These are phyloP conservation scores for Hemileccinum rubropunctum DNA, from an alignment of 768 basidiomycete genomes.

Conservation along the genomic window DNA sequence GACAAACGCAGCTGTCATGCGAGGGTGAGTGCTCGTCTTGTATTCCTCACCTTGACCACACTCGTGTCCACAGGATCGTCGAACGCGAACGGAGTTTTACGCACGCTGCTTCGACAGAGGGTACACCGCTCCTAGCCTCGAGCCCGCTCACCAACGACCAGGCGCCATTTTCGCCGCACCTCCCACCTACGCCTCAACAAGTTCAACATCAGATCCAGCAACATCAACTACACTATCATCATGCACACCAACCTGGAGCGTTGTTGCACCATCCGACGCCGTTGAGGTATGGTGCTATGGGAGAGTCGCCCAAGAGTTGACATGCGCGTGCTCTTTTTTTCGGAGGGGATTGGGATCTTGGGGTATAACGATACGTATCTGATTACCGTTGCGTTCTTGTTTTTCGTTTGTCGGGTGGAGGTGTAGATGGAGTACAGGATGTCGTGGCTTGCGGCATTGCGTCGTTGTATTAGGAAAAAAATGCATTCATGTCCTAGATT, in stretches of 20 bases:
- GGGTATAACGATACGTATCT: too few species aligned
- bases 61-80: conserved; percentile 50
- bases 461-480: too few species aligned
- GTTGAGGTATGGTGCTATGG: conserved; percentile 18
- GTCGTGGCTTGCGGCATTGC: too few species aligned
- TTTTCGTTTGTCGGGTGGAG: too few species aligned
- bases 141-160: conserved; percentile 8
- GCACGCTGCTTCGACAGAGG: conserved; percentile 30
- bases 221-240: conserved; percentile 15
- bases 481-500: too few species aligned
- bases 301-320: conserved; percentile 12
- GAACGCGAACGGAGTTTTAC: conserved; percentile 45
- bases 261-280: conserved; percentile 9
- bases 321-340: too few species aligned
- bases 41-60: background rate
- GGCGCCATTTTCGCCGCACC: conserved; percentile 2
- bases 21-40: conserved; percentile 48
- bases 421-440: too few species aligned
- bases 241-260: background rate
- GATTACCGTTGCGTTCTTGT: too few species aligned
- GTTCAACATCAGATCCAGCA: conserved; percentile 18
- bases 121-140: conserved; percentile 34
- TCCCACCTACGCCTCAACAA: conserved; percentile 18
- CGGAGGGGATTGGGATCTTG: too few species aligned
- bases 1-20: conserved; percentile 75